Evolutionary conservation across 1,139 yeast genomes (phyloP), one percentile per base, ranked within the genome.

Genomic region (Kodamaea arcana): DNA sequence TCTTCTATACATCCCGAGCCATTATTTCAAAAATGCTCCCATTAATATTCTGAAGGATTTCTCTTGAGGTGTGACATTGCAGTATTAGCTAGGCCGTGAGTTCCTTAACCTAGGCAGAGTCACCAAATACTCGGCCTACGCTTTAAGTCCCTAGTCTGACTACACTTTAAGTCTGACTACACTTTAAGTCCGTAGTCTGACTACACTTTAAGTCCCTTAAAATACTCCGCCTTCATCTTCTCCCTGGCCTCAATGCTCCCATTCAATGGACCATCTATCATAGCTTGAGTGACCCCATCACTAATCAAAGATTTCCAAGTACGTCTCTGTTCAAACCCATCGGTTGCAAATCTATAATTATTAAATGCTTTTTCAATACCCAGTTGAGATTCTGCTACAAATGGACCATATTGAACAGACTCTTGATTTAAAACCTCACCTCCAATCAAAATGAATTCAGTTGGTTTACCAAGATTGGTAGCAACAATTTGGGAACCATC

Each of bases 381-480:
- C 15, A 36, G 26, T 27, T 18, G 21, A 15, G 30, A 17, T 13
- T 27, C 30, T 10, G 30, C 30, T 11, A 83, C 94, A 55, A 85
- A 87, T 14, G 96, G 96, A 10, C 97, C 97, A 54, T 87, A 84
- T 56, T 88, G 95, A 27, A 85, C 85, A 35, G 84, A 72, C 14
- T 79, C 75, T 62, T 88, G 96, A 47, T 84, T 75, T 41, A 87
- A 66, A 27, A 76, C 74, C 57, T 85, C 65, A 35, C 96, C 97
- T 24, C 88, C 95, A 43, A 87, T 65, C 25, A 88, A 49, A 4
- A 84, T 78, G 48, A 88, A 79, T 43, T 76, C 74, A 3, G 79
- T 60, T n/a, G 60, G 64, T 21, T 60, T 48, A 3, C 52, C 49
- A 50, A 83, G 88, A 31, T 55, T 60, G 12, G 27, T 30, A 11